Base-by-base conservation (phyloP, 345 rosid genomes). In the Diplotaxis tenuifolia region DNA sequence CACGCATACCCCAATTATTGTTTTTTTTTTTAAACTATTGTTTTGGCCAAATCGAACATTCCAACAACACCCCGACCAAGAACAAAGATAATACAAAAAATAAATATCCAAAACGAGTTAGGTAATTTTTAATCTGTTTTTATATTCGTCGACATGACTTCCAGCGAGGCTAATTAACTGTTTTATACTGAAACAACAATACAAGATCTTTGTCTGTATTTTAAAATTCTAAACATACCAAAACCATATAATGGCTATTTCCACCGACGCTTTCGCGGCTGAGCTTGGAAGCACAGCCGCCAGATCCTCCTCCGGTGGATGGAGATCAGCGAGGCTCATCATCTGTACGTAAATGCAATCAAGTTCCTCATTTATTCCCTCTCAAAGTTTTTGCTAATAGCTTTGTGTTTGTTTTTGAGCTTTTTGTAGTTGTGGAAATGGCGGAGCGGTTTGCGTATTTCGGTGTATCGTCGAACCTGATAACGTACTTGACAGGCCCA, bases 401-500 rank as follows among this genome's bases (percentile, higher is more conserved):
- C 4, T 3, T 20, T 45, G 19, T 16, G 9, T 36, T 10, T 10
- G 12, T 36, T 36, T 12, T 36, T 36, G 42, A 10, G 42, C 2
- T 4, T 31, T 56, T 42, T 18, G 58, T 64, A 83, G 86, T 70
- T 9, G 85, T 79, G 2, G 87, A 84, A 58, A 62, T 84, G 49
- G 83, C 78, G n/a, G 95, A 89, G 82, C 82, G 86, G 57, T 75
- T 84, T 31, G 95, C 91, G 0, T 87, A 71, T 31, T 83, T 62
- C 6, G 91, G 89, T 4, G 79, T 87, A 49, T 2, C 28, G 1
- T 62, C 88, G 9, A 87, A 89, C 67, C 83, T 89, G 53, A 74
- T 89, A 9, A 85, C 61, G 38, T 89, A 87, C 83, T 67, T 88
- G 70, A 88, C 91, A 6, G 83, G 86, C 29, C 87, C 88, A 45